phyloP scores from a whole-genome alignment of 2,329 filamentous ascomycete species.

The Epichloe amarillans region DNA sequence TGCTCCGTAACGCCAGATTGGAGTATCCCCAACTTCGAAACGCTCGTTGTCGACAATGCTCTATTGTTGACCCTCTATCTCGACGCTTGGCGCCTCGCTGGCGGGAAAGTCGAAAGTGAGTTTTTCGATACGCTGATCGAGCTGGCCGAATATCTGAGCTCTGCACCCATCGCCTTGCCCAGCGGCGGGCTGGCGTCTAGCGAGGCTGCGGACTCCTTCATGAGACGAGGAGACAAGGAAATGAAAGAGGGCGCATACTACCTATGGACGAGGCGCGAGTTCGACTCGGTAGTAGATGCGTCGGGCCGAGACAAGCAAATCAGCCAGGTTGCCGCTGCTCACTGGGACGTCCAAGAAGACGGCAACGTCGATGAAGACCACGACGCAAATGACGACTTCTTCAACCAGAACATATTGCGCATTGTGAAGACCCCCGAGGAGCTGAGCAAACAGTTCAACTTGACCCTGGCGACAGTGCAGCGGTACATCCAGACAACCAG shows the following conservation, averaged over 20 bases:
- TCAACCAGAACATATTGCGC: conserved; percentile 80
- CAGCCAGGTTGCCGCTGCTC: conserved; percentile 61
- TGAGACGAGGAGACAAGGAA: conserved; percentile 59
- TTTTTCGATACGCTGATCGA: conserved; percentile 69
- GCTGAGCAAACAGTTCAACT: conserved; percentile 61
- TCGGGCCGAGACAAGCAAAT: conserved; percentile 34
- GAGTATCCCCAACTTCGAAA: conserved; percentile 93
- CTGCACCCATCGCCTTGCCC: conserved; percentile 49
- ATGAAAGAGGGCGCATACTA: conserved; percentile 90
- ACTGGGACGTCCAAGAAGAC: conserved; percentile 72
- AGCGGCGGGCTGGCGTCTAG: conserved; percentile 73
- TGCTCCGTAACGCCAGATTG: conserved; percentile 88
- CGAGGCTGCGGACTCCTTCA: conserved; percentile 79
- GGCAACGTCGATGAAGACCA: conserved; percentile 75
- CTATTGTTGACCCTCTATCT: conserved; percentile 74
- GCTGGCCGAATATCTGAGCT: conserved; percentile 75
- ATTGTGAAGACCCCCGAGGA: conserved; percentile 54
- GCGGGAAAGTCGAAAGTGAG: conserved; percentile 45
- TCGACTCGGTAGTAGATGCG: conserved; percentile 54
- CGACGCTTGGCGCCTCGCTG: conserved; percentile 60
- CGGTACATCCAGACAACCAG: conserved; percentile 54
- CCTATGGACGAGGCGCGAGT: conserved; percentile 81
- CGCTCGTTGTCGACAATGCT: conserved; percentile 88
- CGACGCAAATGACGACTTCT: conserved; percentile 86
- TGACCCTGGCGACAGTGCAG: conserved; percentile 55